Percentiles rank a stretch among this genome's conserved stretches.
These are phyloP conservation scores for Coemansia sp. DNA, from an alignment of 192 early-diverging fungal genomes.

Conservation along the genomic window DNA sequence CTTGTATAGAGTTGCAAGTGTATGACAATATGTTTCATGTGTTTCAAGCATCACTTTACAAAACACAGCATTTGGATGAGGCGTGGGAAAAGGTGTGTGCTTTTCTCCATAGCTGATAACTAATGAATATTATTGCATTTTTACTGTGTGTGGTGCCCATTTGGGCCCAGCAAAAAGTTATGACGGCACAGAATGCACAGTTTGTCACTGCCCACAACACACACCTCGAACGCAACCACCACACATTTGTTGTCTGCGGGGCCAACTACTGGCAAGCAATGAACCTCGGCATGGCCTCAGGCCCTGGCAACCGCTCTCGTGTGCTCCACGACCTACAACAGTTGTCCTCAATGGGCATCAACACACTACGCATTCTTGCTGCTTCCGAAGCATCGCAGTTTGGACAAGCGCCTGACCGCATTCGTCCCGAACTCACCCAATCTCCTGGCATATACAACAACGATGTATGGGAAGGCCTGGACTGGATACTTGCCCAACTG, in stretches of 20 bases:
- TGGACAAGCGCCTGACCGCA: slow-evolving; percentile 56
- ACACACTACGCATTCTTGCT: slow-evolving; percentile 66
- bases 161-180: background rate
- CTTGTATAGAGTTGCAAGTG: slow-evolving; percentile 4
- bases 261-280: slow-evolving; percentile 79
- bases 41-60: slow-evolving; percentile 21
- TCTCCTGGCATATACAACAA: slow-evolving; percentile 58
- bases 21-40: slow-evolving; percentile 41
- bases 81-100: slow-evolving; percentile 15
- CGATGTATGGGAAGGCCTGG: slow-evolving; percentile 60
- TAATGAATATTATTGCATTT: background rate
- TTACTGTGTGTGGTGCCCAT: background rate
- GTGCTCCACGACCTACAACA: slow-evolving; percentile 56
- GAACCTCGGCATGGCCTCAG: slow-evolving; percentile 59
- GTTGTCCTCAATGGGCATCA: slow-evolving; percentile 54
- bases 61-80: background rate
- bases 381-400: slow-evolving; percentile 59
- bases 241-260: slow-evolving; percentile 45
- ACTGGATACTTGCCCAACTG: slow-evolving; percentile 62
- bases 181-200: background rate
- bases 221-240: slow-evolving; percentile 30
- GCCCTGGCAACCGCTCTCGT: slow-evolving; percentile 51
- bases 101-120: slow-evolving; percentile 14
- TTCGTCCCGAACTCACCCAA: slow-evolving; percentile 60
- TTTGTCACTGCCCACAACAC: slow-evolving; percentile 54